A percentile compares a stretch with the other conserved stretches of the same genome.
Evolutionary conservation across 352 stramenopile species (phyloP).

Genomic region (Phytophthora ohioensis): DNA sequence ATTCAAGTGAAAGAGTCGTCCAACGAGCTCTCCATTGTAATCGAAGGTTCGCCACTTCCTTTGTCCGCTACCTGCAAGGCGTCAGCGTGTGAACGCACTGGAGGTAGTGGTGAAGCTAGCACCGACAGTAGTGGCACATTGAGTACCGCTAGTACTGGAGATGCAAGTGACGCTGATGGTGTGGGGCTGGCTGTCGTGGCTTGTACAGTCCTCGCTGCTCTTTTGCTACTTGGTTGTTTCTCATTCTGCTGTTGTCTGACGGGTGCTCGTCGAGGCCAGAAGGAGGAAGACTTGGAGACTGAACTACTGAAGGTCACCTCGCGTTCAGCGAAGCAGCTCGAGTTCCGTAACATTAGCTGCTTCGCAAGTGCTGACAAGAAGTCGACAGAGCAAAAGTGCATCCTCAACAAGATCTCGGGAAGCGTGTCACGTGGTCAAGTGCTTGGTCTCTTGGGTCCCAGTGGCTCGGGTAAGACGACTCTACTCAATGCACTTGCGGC

Average conservation of each 20-base stretch:
- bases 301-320: slow-evolving; percentile 59
- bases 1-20: slow-evolving; percentile 49
- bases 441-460: slow-evolving; percentile 76
- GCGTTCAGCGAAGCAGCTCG: slow-evolving; percentile 52
- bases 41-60: slow-evolving; percentile 74
- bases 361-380: slow-evolving; percentile 30
- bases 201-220: slow-evolving; percentile 16
- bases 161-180: slow-evolving; percentile 9
- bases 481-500: slow-evolving; percentile 80
- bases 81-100: slow-evolving; percentile 62
- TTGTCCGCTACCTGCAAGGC: slow-evolving; percentile 70
- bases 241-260: slow-evolving; percentile 30
- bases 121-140: slow-evolving; percentile 18
- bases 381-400: slow-evolving; percentile 38
- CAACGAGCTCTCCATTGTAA: slow-evolving; percentile 59
- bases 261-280: slow-evolving; percentile 6
- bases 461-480: slow-evolving; percentile 87
- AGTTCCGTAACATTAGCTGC: slow-evolving; percentile 70
- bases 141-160: slow-evolving; percentile 20
- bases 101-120: slow-evolving; percentile 8
- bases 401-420: slow-evolving; percentile 72
- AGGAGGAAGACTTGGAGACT: slow-evolving; percentile 38
- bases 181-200: slow-evolving; percentile 20
- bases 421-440: slow-evolving; percentile 64
- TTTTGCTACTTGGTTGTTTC: slow-evolving; percentile 25